phyloP scores from a whole-genome alignment of 345 rosid species.

The Triadica sebifera region DNA sequence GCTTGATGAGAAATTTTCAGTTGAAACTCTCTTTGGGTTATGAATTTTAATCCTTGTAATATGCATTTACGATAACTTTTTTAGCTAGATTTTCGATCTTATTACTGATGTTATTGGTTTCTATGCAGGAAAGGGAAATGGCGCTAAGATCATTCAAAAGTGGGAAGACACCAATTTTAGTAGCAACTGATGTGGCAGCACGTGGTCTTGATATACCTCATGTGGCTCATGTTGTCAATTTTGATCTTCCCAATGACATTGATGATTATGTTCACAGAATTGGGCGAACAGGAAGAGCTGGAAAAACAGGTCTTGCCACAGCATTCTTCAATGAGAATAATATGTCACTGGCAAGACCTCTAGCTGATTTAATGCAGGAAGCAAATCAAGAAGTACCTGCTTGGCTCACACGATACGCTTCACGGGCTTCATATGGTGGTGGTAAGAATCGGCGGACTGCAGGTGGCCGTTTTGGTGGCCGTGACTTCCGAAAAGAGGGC shows the following conservation, averaged over 20 bases:
- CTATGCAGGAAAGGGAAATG: constrained; percentile 81
- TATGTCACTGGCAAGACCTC: constrained; percentile 24
- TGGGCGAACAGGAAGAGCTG: constrained; percentile 98
- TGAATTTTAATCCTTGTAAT: neutral
- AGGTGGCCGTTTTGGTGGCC: constrained; percentile 33
- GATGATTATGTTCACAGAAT: constrained; percentile 97
- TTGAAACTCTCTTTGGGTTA: neutral
- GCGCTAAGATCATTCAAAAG: constrained; percentile 88
- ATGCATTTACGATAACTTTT: neutral
- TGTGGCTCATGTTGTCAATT: constrained; percentile 93
- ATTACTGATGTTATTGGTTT: neutral
- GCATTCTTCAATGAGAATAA: constrained; percentile 34
- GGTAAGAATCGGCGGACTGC: constrained; percentile 26
- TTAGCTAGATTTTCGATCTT: neutral
- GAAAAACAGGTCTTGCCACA: constrained; percentile 78
- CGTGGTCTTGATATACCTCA: constrained; percentile 97
- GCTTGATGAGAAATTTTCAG: neutral
- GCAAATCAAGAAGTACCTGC: constrained; percentile 36
- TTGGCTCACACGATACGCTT: constrained; percentile 32
- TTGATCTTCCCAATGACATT: constrained; percentile 95
- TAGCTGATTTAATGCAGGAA: constrained; percentile 34
- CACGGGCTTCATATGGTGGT: constrained; percentile 15
- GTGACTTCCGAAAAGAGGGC: constrained; percentile 29
- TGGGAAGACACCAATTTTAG: constrained; percentile 89
- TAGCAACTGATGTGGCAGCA: constrained; percentile 95